Evolutionary conservation across 345 rosid species (phyloP), one percentile per base, ranked within the genome.

Genomic region (Triadica sebifera): DNA sequence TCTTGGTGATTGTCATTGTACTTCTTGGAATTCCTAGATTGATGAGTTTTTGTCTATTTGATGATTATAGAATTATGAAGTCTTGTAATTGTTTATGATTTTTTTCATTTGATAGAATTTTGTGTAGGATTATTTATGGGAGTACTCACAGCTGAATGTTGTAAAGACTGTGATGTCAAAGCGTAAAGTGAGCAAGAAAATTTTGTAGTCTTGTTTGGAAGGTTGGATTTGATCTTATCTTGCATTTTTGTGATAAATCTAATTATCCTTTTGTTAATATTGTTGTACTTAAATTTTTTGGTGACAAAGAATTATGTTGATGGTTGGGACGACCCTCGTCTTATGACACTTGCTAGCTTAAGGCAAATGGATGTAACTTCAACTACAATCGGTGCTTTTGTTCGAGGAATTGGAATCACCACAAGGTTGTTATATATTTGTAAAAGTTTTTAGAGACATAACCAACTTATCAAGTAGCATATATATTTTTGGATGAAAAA

Each of bases 301-400:
- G 99, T 96, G 67, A 90, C 91, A 53, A 82, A 90, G 34, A 93
- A 89, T 71, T 75, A 86, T 85, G 96, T 95, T 73, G 99, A 96
- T 80, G 95, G 99, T 66, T 96, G 98, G 99, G 99, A 96, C 86
- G 99, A 96, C 80, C 99, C 97, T 20, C 97, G 97, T 79, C 93
- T 96, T 78, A 85, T 96, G 91, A 96, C 99, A 62, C 85, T 93
- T 29, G 93, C 98, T 82, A 98, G 96, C 77, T 87, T 96, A 82
- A 84, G 93, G 67, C 90, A 93, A 66, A 88, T 97, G 75, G 99
- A 98, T 74, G 97, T 91, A 63, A 90, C 97, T 71, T 73, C 97
- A 76, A 87, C 92, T 65, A 85, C 98, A 7, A 91, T 93, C 47
- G 91, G 91, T 87, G 79, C 95, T 58, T 96, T 96, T 85, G 91